phyloP scores from a whole-genome alignment of 148 eudicot genomes.

The Camellia granthamiana region DNA sequence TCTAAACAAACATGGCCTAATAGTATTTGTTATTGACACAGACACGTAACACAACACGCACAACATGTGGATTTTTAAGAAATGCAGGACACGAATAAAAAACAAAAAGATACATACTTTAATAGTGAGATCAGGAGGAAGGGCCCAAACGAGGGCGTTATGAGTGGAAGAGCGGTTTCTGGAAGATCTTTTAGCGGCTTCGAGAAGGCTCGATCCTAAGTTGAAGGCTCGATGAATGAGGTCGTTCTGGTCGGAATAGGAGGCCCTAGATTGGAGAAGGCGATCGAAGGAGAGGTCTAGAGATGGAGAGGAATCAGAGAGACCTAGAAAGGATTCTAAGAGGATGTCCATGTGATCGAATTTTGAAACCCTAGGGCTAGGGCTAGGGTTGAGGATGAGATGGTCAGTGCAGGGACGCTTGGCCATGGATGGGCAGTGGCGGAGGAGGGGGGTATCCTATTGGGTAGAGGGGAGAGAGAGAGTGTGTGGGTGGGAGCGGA shows the following conservation, averaged over 20 bases:
- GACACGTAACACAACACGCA: too few species aligned
- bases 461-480: slow-evolving; percentile 27
- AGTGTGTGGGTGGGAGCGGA: background rate
- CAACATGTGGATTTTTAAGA: too few species aligned
- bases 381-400: background rate
- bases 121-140: slow-evolving; percentile 54
- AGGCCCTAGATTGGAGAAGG: slow-evolving; percentile 38
- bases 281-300: slow-evolving; percentile 40
- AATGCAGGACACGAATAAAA: too few species aligned
- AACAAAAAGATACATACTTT: slow-evolving; percentile 28
- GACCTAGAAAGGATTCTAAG: slow-evolving; percentile 32
- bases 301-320: slow-evolving; percentile 33
- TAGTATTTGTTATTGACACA: too few species aligned
- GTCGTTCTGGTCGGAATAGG: slow-evolving; percentile 37
- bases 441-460: slow-evolving; percentile 23
- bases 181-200: slow-evolving; percentile 49
- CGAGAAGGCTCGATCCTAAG: slow-evolving; percentile 40
- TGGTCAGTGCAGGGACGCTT: slow-evolving; percentile 35
- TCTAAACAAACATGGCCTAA: too few species aligned
- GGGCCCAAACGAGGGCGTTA: slow-evolving; percentile 48
- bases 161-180: slow-evolving; percentile 43
- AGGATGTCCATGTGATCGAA: slow-evolving; percentile 31
- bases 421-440: slow-evolving; percentile 29
- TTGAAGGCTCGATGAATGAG: slow-evolving; percentile 47
- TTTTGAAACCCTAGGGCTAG: slow-evolving; percentile 9